A percentile compares a stretch with the other conserved stretches of the same genome.
Evolutionary conservation across 768 basidiomycete genomes (phyloP).

Genomic region (Suillus clintonianus): DNA sequence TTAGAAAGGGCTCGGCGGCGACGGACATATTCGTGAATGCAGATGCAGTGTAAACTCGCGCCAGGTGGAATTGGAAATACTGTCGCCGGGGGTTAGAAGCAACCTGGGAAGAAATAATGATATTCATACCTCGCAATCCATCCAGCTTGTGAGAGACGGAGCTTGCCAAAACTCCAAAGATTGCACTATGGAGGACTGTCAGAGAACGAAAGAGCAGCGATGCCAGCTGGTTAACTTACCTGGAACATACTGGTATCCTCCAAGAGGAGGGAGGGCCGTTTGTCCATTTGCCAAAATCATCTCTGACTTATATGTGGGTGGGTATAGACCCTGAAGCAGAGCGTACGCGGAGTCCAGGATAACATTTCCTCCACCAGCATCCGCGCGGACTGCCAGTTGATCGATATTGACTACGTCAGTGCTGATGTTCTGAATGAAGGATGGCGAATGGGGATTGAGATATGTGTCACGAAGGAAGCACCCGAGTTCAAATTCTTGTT

Average conservation of each 20-base stretch:
- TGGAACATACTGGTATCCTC: constrained; percentile 79
- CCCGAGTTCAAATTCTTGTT: constrained; percentile 62
- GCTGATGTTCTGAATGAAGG: constrained; percentile 63
- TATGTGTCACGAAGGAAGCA: constrained; percentile 56
- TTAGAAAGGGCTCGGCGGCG: constrained; percentile 61
- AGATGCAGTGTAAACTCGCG: constrained; percentile 50
- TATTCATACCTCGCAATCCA: constrained; percentile 45
- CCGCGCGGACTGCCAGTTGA: constrained; percentile 69
- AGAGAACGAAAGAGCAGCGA: neutral
- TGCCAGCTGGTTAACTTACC: neutral
- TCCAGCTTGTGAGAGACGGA: constrained; percentile 76
- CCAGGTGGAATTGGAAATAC: constrained; percentile 7
- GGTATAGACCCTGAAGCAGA: constrained; percentile 78
- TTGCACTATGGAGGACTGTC: neutral
- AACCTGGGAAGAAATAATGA: neutral
- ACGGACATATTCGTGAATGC: constrained; percentile 60
- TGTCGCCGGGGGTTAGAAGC: neutral
- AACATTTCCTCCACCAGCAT: constrained; percentile 72
- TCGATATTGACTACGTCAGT: constrained; percentile 65
- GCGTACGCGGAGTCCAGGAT: constrained; percentile 82
- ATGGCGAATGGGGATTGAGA: constrained; percentile 57
- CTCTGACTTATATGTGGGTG: constrained; percentile 63
- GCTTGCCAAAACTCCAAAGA: constrained; percentile 50
- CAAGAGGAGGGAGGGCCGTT: constrained; percentile 63
- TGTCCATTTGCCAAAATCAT: constrained; percentile 73